A percentile compares a stretch with the other conserved stretches of the same genome.
These are phyloP conservation scores for Monosporascus sp. DNA, from an alignment of 2,329 filamentous ascomycete species.

Conservation along the genomic window DNA sequence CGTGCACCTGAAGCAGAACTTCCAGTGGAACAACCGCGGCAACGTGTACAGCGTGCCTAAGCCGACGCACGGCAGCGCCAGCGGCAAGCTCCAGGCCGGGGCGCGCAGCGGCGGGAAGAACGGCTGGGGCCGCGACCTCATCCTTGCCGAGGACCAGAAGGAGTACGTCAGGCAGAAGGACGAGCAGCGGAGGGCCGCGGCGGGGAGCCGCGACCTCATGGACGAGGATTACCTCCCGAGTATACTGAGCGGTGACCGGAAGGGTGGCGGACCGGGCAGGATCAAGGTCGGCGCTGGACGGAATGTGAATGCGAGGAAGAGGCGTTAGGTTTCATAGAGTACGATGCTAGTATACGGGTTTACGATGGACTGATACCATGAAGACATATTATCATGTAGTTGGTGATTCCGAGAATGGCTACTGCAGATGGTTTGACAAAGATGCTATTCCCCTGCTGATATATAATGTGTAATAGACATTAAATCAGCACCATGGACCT, in stretches of 20 bases:
- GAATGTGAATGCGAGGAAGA: slow-evolving; percentile 76
- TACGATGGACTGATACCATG: slow-evolving; percentile 10
- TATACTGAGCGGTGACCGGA: slow-evolving; percentile 76
- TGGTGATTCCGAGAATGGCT: no score
- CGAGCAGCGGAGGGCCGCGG: slow-evolving; percentile 60
- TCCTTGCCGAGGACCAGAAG: slow-evolving; percentile 93
- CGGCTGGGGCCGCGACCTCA: slow-evolving; percentile 79
- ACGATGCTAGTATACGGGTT: no score
- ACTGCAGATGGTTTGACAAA: no score
- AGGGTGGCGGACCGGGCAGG: slow-evolving; percentile 53
- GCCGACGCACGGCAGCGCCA: slow-evolving; percentile 73
- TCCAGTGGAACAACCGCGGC: slow-evolving; percentile 91
- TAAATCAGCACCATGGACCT: no score
- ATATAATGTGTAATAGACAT: no score
- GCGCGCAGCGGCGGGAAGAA: slow-evolving; percentile 81
- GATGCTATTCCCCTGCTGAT: no score
- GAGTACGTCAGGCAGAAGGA: slow-evolving; percentile 67
- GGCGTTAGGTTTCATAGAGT: slow-evolving; percentile 21
- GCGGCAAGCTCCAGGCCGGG: slow-evolving; percentile 60
- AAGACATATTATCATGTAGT: no score
- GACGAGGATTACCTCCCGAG: slow-evolving; percentile 87
- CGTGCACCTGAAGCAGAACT: slow-evolving; percentile 87
- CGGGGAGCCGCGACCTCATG: slow-evolving; percentile 69
- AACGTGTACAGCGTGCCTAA: slow-evolving; percentile 93
- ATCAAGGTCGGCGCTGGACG: slow-evolving; percentile 79